Conservation (phyloP, 345 rosid genomes). For the Pistacia atlantica region DNA sequence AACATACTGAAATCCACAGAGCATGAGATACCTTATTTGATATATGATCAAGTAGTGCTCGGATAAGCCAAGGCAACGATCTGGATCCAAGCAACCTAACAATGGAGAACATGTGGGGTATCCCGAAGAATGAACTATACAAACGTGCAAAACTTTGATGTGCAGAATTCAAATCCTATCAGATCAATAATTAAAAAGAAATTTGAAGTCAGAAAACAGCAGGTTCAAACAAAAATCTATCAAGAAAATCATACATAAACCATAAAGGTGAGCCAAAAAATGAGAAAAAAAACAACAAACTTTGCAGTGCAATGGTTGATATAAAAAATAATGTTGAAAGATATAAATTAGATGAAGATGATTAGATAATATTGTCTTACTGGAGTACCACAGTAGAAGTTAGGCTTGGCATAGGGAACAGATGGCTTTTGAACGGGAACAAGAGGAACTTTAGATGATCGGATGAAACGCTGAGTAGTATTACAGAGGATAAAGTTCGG, state of each 20-base stretch:
- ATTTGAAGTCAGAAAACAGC: not conserved
- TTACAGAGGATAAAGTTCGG: slow-evolving; percentile 97
- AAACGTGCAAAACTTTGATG: slow-evolving; percentile 96
- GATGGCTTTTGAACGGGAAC: slow-evolving; percentile 93
- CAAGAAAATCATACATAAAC: not conserved
- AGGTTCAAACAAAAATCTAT: too few relatives aligned
- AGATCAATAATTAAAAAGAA: slow-evolving; percentile 8
- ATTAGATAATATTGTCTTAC: slow-evolving; percentile 44
- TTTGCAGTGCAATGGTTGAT: not conserved
- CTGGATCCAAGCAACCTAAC: slow-evolving; percentile 92
- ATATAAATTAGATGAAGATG: not conserved
- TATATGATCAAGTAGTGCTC: slow-evolving; percentile 94
- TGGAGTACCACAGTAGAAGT: slow-evolving; percentile 92
- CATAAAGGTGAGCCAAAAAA: not conserved
- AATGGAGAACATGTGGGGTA: slow-evolving; percentile 81
- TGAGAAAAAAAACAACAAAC: not conserved
- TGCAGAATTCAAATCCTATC: slow-evolving; percentile 91
- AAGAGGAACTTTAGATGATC: slow-evolving; percentile 71
- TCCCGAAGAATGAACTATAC: slow-evolving; percentile 91
- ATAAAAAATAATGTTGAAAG: slow-evolving; percentile 10
- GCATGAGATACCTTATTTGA: slow-evolving; percentile 73
- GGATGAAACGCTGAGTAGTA: slow-evolving; percentile 92
- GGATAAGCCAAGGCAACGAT: slow-evolving; percentile 96
- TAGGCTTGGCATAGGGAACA: slow-evolving; percentile 86
- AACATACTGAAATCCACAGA: slow-evolving; percentile 1